phyloP scores from a whole-genome alignment of 345 rosid species.

The Salix brachista region DNA sequence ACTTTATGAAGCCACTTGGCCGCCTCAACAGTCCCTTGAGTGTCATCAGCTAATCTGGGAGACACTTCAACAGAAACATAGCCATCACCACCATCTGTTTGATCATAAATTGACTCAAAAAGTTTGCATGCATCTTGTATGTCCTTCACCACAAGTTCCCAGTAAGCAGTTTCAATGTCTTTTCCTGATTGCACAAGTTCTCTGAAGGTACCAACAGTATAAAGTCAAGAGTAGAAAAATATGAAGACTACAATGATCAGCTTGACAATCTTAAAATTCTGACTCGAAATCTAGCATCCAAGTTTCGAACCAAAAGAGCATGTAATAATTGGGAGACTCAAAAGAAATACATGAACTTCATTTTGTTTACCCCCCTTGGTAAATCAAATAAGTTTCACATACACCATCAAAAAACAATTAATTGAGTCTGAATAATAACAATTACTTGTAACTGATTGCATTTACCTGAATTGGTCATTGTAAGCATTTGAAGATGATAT shows the following conservation, averaged over 20 bases:
- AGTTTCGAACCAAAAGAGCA: background rate
- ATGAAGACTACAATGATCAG: background rate
- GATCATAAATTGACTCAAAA: constrained; percentile 86
- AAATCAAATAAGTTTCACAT: background rate
- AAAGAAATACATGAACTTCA: background rate
- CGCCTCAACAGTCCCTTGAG: constrained; percentile 81
- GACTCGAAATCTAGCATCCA: background rate
- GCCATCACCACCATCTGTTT: constrained; percentile 90
- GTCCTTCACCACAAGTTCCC: constrained; percentile 98
- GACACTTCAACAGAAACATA: constrained; percentile 98
- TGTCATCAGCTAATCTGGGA: constrained; percentile 89
- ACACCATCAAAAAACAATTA: background rate
- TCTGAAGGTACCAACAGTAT: constrained; percentile 37
- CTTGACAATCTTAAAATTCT: background rate
- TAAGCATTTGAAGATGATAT: constrained; percentile 94
- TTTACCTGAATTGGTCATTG: constrained; percentile 90
- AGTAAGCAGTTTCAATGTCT: constrained; percentile 81
- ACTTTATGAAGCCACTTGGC: constrained; percentile 85
- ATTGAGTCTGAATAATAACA: background rate
- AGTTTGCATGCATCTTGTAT: constrained; percentile 97
- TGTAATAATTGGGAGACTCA: background rate
- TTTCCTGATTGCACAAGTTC: constrained; percentile 87
- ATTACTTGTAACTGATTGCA: background rate
- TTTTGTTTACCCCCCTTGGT: background rate
- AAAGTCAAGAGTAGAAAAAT: background rate